These are phyloP conservation scores for Pythium phragmitis DNA, from an alignment of 352 stramenopile species.

Conservation along the genomic window DNA sequence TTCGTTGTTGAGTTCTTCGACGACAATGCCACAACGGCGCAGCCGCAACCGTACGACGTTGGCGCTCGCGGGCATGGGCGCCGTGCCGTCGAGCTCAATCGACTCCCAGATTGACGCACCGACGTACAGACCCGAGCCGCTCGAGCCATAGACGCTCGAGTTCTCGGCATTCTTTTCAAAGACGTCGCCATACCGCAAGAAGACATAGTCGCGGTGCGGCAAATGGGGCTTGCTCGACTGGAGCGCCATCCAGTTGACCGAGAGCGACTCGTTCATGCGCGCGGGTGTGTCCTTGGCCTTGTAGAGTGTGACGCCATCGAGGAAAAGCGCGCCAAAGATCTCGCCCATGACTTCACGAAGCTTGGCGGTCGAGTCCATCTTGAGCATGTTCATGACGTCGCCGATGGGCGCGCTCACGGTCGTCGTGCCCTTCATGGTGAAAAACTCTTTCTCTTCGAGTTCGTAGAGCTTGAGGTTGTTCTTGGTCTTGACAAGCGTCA, in stretches of 20 bases:
- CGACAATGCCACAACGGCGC: slow-evolving; percentile 77
- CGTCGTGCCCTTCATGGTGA: slow-evolving; percentile 81
- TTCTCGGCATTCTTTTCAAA: slow-evolving; percentile 75
- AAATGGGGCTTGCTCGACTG: slow-evolving; percentile 81
- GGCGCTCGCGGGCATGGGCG: slow-evolving; percentile 63
- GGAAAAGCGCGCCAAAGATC: slow-evolving; percentile 80
- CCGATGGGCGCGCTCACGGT: slow-evolving; percentile 67
- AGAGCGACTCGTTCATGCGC: slow-evolving; percentile 64
- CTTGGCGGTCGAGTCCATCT: slow-evolving; percentile 65
- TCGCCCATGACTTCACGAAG: slow-evolving; percentile 81
- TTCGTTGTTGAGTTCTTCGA: slow-evolving; percentile 67
- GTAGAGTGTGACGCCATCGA: slow-evolving; percentile 77
- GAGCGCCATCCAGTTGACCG: slow-evolving; percentile 81
- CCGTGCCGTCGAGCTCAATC: slow-evolving; percentile 78
- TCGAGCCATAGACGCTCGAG: slow-evolving; percentile 50
- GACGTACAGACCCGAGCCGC: slow-evolving; percentile 64
- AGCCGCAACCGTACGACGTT: slow-evolving; percentile 81
- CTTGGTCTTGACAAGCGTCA: slow-evolving; percentile 78
- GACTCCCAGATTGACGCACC: slow-evolving; percentile 84
- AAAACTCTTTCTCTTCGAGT: slow-evolving; percentile 80
- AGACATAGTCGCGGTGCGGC: slow-evolving; percentile 87
- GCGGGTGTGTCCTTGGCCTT: slow-evolving; percentile 48
- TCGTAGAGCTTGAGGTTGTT: slow-evolving; percentile 73
- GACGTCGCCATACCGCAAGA: slow-evolving; percentile 74
- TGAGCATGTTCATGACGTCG: slow-evolving; percentile 81